Percentiles rank a stretch among this genome's conserved stretches.
Evolutionary conservation across 805 yeast genomes (phyloP).

Genomic region (Suhomyces vadensis): DNA sequence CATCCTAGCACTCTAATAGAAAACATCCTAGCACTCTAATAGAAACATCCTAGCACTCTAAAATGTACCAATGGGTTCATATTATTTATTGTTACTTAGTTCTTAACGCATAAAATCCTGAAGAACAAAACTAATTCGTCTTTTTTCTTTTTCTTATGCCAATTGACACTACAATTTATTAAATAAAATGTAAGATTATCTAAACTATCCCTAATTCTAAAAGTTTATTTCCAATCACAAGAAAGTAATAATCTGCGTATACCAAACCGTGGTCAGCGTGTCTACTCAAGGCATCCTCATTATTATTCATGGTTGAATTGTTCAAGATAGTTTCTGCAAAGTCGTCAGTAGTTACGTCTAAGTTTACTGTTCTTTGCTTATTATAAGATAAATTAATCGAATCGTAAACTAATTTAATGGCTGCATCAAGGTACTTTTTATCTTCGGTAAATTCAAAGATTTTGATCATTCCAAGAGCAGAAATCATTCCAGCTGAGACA

Average conservation of each 20-base stretch:
- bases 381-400: slow-evolving; percentile 14
- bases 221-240: slow-evolving; percentile 26
- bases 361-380: slow-evolving; percentile 4
- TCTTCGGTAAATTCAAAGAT: slow-evolving; percentile 19
- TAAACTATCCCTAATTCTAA: slow-evolving; percentile 21
- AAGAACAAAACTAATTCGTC: too few species aligned
- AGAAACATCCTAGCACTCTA: too few species aligned
- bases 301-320: slow-evolving; percentile 25
- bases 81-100: too few species aligned
- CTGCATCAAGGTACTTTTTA: slow-evolving; percentile 16
- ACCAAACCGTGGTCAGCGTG: slow-evolving; percentile 26
- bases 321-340: slow-evolving; percentile 23
- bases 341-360: slow-evolving; percentile 19
- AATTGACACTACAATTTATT: too few species aligned
- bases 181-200: too few species aligned
- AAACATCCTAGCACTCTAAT: too few species aligned
- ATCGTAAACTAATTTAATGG: slow-evolving; percentile 17
- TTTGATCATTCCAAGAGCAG: slow-evolving; percentile 26
- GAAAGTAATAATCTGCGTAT: slow-evolving; percentile 32
- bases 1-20: too few species aligned
- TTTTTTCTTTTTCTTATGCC: too few species aligned
- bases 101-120: too few species aligned
- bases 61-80: too few species aligned
- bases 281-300: slow-evolving; percentile 17
- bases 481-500: slow-evolving; percentile 28